Conservation (phyloP, 768 basidiomycete genomes). For the Gelatoporia subvermispora region DNA sequence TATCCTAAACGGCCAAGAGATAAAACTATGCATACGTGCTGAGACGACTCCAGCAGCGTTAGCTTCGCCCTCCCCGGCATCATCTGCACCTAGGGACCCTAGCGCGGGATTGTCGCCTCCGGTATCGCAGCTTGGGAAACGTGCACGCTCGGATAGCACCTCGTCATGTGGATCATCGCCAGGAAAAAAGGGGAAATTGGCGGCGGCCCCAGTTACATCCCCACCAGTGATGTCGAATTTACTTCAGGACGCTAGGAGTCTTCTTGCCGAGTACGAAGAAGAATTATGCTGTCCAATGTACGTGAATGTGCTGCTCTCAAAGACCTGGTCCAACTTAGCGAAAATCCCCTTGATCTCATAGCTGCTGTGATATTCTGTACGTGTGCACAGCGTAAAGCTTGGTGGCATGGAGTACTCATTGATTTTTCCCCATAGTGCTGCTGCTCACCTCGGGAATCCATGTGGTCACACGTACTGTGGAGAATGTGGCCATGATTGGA, state of each 20-base stretch:
- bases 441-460: slow-evolving; percentile 58
- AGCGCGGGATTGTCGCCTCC: too few relatives aligned
- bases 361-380: slow-evolving; percentile 71
- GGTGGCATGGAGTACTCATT: neutral
- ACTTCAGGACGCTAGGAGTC: slow-evolving; percentile 18
- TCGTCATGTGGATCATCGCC: too few relatives aligned
- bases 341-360: slow-evolving; percentile 19
- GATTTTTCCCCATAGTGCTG: slow-evolving; percentile 39
- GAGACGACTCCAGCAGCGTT: too few relatives aligned
- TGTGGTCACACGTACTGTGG: slow-evolving; percentile 76
- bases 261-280: slow-evolving; percentile 50
- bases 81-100: too few relatives aligned
- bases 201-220: too few relatives aligned
- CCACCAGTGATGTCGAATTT: slow-evolving; percentile 1
- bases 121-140: too few relatives aligned
- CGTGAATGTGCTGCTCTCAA: slow-evolving; percentile 22
- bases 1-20: too few relatives aligned
- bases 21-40: too few relatives aligned
- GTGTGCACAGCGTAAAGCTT: slow-evolving; percentile 17
- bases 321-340: neutral
- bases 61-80: too few relatives aligned
- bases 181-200: too few relatives aligned
- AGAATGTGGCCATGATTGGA: slow-evolving; percentile 60
- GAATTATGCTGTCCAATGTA: slow-evolving; percentile 73
- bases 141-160: too few relatives aligned